Evolutionary conservation across 352 stramenopile species (phyloP).

Genomic region (Phytophthora pini): DNA sequence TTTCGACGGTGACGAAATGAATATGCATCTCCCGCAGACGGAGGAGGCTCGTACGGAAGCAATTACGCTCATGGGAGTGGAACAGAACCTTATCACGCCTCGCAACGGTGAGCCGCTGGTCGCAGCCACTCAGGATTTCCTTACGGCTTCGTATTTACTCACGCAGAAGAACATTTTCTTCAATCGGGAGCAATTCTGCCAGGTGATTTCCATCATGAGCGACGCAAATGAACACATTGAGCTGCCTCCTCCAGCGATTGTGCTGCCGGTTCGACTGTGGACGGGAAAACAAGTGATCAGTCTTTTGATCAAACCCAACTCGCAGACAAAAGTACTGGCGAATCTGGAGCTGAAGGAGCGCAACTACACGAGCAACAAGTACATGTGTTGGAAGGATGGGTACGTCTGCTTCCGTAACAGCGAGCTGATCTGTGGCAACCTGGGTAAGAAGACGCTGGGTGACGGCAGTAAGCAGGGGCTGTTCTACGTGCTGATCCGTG

Average conservation of each 20-base stretch:
- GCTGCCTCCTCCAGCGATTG: constrained; percentile 75
- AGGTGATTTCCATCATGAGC: constrained; percentile 95
- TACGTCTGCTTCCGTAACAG: constrained; percentile 98
- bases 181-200: constrained; percentile 96
- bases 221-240: constrained; percentile 96
- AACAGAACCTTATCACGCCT: constrained; percentile 98
- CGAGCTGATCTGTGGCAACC: constrained; percentile 97
- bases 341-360: constrained; percentile 95
- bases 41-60: constrained; percentile 98
- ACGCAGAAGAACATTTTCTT: constrained; percentile 99
- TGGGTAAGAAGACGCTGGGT: constrained; percentile 99
- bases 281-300: constrained; percentile 98
- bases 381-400: constrained; percentile 99
- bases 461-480: constrained; percentile 98
- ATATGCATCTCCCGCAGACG: constrained; percentile 99
- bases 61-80: constrained; percentile 97
- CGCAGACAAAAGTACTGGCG: constrained; percentile 75
- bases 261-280: constrained; percentile 92
- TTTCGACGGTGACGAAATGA: constrained; percentile 99
- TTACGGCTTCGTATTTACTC: constrained; percentile 98
- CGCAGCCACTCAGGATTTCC: constrained; percentile 98
- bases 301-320: constrained; percentile 90
- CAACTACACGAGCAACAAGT: constrained; percentile 95
- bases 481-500: constrained; percentile 98
- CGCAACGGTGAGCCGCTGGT: constrained; percentile 98